Evolutionary conservation across 371 early-diverging fungal genomes (phyloP).

Genomic region (Apophysomyces sp.): DNA sequence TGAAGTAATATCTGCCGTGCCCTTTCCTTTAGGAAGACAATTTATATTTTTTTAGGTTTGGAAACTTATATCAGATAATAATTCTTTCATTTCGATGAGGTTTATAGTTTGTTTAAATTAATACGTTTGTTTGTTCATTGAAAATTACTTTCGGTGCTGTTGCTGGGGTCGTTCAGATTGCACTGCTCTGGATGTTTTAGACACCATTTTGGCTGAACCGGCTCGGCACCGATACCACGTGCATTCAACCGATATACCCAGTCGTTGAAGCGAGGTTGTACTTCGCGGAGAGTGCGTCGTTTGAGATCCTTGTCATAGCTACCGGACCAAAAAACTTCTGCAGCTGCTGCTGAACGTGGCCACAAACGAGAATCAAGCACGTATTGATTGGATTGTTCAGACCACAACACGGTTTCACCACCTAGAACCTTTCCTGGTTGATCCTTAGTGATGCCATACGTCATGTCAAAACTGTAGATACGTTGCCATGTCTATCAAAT

Average conservation of each 20-base stretch:
- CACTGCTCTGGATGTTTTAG: conserved; percentile 65
- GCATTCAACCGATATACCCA: conserved; percentile 55
- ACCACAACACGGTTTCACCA: conserved; percentile 65
- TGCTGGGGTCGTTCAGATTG: conserved; percentile 29
- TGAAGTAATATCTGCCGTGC: too few species aligned
- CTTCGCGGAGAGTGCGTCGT: conserved; percentile 28
- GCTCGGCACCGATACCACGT: conserved; percentile 69
- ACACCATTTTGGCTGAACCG: conserved; percentile 75
- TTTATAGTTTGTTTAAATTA: too few species aligned
- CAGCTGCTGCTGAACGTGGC: conserved; percentile 73
- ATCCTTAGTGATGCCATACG: conserved; percentile 52
- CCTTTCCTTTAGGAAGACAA: too few species aligned
- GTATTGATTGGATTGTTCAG: conserved; percentile 67
- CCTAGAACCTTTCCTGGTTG: conserved; percentile 47
- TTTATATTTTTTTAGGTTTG: too few species aligned
- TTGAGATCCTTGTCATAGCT: conserved; percentile 53
- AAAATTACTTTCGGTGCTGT: too few species aligned
- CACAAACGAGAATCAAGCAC: conserved; percentile 66
- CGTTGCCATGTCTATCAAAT: conserved; percentile 72
- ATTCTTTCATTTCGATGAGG: too few species aligned
- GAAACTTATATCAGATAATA: too few species aligned
- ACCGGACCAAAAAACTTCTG: conserved; percentile 79
- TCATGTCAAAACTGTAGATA: conserved; percentile 72
- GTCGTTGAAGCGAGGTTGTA: conserved; percentile 38
- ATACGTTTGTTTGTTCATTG: too few species aligned